These are phyloP conservation scores for Colletotrichum sp. DNA, from an alignment of 2,329 filamentous ascomycete species.

Conservation along the genomic window DNA sequence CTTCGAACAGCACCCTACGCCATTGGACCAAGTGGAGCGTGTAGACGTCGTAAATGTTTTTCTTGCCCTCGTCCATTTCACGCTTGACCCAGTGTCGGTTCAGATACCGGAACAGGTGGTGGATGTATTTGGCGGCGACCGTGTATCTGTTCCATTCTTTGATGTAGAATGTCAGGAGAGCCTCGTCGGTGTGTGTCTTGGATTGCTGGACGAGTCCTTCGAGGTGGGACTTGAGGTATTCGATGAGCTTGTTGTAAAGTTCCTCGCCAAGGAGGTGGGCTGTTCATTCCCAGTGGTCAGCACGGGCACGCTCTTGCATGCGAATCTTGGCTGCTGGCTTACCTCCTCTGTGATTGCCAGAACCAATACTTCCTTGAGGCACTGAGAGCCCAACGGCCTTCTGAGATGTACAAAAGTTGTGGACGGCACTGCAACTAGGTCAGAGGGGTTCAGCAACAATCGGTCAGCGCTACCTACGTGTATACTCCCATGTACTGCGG, in stretches of 20 bases:
- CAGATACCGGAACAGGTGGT: slow-evolving; percentile 94
- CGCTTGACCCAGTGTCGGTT: slow-evolving; percentile 99
- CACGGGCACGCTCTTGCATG: neutral
- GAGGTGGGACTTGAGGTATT: slow-evolving; percentile 83
- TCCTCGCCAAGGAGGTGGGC: slow-evolving; percentile 96
- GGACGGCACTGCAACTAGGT: slow-evolving; percentile 72
- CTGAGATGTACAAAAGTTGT: slow-evolving; percentile 99
- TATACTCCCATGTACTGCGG: slow-evolving; percentile 92
- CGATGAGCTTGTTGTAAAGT: slow-evolving; percentile 88
- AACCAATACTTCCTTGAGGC: slow-evolving; percentile 39
- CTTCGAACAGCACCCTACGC: slow-evolving; percentile 88
- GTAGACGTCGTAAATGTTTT: slow-evolving; percentile 97
- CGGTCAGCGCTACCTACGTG: slow-evolving; percentile 59
- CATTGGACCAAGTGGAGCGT: slow-evolving; percentile 95
- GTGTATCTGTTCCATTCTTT: slow-evolving; percentile 97
- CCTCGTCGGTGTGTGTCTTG: slow-evolving; percentile 84
- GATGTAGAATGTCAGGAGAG: slow-evolving; percentile 91
- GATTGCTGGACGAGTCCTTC: slow-evolving; percentile 73
- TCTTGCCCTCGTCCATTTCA: slow-evolving; percentile 98
- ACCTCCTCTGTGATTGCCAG: slow-evolving; percentile 75
- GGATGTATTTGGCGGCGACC: slow-evolving; percentile 94
- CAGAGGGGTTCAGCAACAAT: slow-evolving; percentile 29
- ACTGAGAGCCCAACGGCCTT: slow-evolving; percentile 75
- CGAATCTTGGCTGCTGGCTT: slow-evolving; percentile 17
- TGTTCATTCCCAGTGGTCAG: slow-evolving; percentile 37